Base-by-base conservation (phyloP, 1,139 yeast genomes). In the Magnusiomyces suaveolens region DNA sequence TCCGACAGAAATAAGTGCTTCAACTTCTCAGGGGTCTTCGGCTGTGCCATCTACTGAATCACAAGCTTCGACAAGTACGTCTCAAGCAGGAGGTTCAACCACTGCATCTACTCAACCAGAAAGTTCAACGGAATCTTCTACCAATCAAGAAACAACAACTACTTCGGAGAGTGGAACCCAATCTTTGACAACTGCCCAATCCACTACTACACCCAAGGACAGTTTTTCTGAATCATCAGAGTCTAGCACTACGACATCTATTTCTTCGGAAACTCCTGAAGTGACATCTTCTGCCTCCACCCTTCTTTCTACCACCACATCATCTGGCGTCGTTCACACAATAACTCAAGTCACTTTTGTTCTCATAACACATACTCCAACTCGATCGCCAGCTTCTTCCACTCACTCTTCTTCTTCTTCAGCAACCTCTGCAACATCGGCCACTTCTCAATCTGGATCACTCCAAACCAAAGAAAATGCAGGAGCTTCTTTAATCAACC, bases 401-500 rank as follows among this genome's bases (percentile, higher is more conserved):
- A 20, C 68, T 70, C 29, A 58, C 61, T 47, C 62, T 6, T 12
- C 33, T 6, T 29, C 33, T 6, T 38, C 63, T 18, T 61, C 69
- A 25, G 72, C 71, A 48, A 54, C 58, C 26, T 53, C 48, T 24
- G 56, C 53, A 46, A 58, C 64, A 36, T 55, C 62, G 16, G 2
- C 32, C 20, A 16, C 33, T 16, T n/a, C 20, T 25, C 48, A 43
- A 21, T 48, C 57, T 16, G 33, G 57, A 4, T 48, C 58, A 24
- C 55, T 52, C 46, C 50, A 55, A 36, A 51, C 58, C 18, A 60
- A 56, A 46, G 58, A 62, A 36, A 73, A 69, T 57, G 65, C 67
- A 51, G 72, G 73, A 21, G 72, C 72, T 18, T 71, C 44, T 4
- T 18, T 8, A 6, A 41, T 41, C 16, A 36, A 6, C 16, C 41